Conservation (phyloP, 2,329 filamentous ascomycete genomes). For the Penicillium sp. region DNA sequence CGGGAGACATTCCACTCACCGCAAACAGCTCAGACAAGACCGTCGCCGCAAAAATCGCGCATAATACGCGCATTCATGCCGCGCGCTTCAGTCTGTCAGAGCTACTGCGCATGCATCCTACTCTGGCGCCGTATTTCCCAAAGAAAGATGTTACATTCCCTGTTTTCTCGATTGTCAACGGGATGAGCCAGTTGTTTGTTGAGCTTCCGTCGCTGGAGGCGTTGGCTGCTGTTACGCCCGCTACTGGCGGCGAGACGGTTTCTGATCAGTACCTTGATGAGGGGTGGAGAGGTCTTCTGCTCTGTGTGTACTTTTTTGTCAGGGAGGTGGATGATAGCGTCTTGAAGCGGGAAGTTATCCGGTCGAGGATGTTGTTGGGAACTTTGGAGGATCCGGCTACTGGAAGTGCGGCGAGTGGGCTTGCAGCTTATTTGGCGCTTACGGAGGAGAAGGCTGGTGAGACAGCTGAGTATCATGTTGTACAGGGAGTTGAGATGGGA, state of each 20-base stretch:
- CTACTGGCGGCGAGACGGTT: slow-evolving; percentile 26
- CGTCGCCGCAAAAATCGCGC: slow-evolving; percentile 34
- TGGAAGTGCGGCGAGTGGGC: slow-evolving; percentile 59
- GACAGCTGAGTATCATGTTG: slow-evolving; percentile 49
- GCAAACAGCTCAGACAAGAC: slow-evolving; percentile 13
- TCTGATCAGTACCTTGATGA: slow-evolving; percentile 30
- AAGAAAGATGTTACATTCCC: slow-evolving; percentile 22
- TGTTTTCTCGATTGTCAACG: slow-evolving; percentile 41
- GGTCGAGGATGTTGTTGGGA: slow-evolving; percentile 31
- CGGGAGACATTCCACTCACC: slow-evolving; percentile 53
- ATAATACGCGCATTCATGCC: slow-evolving; percentile 37
- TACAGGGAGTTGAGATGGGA: slow-evolving; percentile 67
- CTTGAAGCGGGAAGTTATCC: slow-evolving; percentile 41
- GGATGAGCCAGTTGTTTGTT: slow-evolving; percentile 59
- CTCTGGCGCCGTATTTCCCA: slow-evolving; percentile 22
- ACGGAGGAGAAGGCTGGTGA: slow-evolving; percentile 32
- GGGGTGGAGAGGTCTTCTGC: slow-evolving; percentile 31
- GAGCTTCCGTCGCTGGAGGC: slow-evolving; percentile 58
- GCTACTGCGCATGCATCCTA: slow-evolving; percentile 28
- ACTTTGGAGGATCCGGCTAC: slow-evolving; percentile 35
- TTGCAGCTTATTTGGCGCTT: slow-evolving; percentile 54
- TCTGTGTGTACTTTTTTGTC: slow-evolving; percentile 35
- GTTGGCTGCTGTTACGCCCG: slow-evolving; percentile 43
- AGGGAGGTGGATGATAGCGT: slow-evolving; percentile 55
- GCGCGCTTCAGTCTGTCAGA: slow-evolving; percentile 25